Evolutionary conservation across 2,329 filamentous ascomycete species (phyloP), one percentile per base, ranked within the genome.

Genomic region (Neobulgaria alba): DNA sequence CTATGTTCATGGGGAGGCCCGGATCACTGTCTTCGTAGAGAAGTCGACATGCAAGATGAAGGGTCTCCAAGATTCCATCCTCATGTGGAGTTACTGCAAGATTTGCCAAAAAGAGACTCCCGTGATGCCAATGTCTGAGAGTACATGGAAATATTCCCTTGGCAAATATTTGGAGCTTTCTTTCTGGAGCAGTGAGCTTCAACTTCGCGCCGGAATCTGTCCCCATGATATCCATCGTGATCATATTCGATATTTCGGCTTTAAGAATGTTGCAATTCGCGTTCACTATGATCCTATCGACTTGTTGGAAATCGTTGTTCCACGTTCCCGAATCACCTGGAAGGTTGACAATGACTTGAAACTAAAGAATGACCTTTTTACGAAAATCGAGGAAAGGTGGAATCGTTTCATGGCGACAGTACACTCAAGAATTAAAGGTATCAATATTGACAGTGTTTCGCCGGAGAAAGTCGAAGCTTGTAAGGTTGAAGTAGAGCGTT

Each of bases 51-150:
- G 77, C 26, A 78, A 82, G 50, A 66, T 84, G 46, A 72, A 75
- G 45, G 73, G 77, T 1, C 64, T 80, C 62, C 73, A 76, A 59
- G 77, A 85, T 49, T 84, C 81, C 2, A 94, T 98, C 41, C 75
- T 89, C 42, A 95, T 98, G 87, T 98, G 93, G 93, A 96, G 87
- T 51, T 87, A 83, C 53, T 98, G 92, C 67, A 92, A 94, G 55
- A 72, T 85, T 20, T 98, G 93, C 61, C 82, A 85, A 38, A 86
- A 86, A 51, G 89, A 96, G 59, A 94, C 90, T 0, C 85, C 87
- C 29, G 80, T 89, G 35, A 84, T 85, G 51, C 80, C 82, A 21
- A 95, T 98, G 87, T 95, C 90, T 1, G 80, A 88, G 42, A 88
- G 79, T 54, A 93, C 89, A 0, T 98, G 88, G 85, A 95, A 93